These are phyloP conservation scores for Hepatocystis sp. DNA, from an alignment of 169 alveolate species.

Conservation along the genomic window DNA sequence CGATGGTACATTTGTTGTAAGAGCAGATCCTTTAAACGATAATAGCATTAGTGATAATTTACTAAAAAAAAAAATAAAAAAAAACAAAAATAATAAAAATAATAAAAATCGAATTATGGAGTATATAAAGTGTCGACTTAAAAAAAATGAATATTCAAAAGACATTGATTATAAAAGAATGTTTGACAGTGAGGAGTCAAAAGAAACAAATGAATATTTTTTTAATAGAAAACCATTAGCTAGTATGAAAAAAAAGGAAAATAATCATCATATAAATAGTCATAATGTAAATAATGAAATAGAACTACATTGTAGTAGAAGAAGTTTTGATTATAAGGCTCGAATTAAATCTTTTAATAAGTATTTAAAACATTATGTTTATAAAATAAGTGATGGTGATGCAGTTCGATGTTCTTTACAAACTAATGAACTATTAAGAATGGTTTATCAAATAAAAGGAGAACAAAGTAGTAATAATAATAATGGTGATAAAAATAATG, in stretches of 20 bases:
- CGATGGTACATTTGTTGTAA: too few species aligned
- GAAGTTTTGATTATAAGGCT: slow-evolving; percentile 30
- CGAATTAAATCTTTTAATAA: slow-evolving; percentile 72
- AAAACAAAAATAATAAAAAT: slow-evolving; percentile 35
- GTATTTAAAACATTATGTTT: slow-evolving; percentile 71
- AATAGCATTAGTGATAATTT: too few species aligned
- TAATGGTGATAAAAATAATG: too few species aligned
- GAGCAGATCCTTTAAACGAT: too few species aligned
- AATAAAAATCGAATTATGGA: slow-evolving; percentile 29
- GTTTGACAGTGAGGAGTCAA: slow-evolving; percentile 18
- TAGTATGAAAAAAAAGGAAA: slow-evolving; percentile 19
- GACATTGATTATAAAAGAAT: slow-evolving; percentile 9
- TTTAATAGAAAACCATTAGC: slow-evolving; percentile 15
- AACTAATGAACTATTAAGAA: slow-evolving; percentile 64
- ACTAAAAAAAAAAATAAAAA: slow-evolving; percentile 38
- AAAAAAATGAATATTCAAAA: slow-evolving; percentile 29
- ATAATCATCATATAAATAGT: too few species aligned
- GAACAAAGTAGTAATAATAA: too few species aligned
- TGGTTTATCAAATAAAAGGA: slow-evolving; percentile 69
- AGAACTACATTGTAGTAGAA: too few species aligned
- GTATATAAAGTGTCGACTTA: slow-evolving; percentile 41
- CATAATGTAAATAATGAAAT: not conserved
- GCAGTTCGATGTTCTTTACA: slow-evolving; percentile 39
- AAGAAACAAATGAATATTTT: slow-evolving; percentile 23
- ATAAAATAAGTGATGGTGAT: slow-evolving; percentile 71